These are phyloP conservation scores for Zymoseptoria ardabiliae DNA, from an alignment of 2,329 filamentous ascomycete species.

Conservation along the genomic window DNA sequence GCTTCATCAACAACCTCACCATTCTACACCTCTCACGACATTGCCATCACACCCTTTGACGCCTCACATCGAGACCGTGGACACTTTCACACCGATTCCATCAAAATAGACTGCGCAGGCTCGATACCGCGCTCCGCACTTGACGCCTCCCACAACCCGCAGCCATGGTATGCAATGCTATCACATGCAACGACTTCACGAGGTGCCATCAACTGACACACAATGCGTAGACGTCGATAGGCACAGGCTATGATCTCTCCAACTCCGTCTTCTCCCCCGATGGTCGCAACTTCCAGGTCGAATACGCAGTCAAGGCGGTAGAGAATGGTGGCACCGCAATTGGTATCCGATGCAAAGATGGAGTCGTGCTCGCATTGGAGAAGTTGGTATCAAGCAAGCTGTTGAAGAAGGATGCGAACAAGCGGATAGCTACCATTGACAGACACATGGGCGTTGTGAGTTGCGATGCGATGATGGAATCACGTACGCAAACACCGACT, in stretches of 20 bases:
- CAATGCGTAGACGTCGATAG: slow-evolving; percentile 80
- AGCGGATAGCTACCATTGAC: slow-evolving; percentile 92
- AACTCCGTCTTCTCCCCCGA: slow-evolving; percentile 99
- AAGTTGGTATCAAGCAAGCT: slow-evolving; percentile 95
- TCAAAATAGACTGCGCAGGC: background rate
- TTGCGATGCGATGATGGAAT: no score
- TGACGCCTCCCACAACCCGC: background rate
- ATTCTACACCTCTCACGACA: background rate
- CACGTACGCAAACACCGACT: slow-evolving; percentile 4
- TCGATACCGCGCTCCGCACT: background rate
- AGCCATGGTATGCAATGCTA: background rate
- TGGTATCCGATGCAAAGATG: slow-evolving; percentile 94
- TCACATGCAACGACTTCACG: background rate
- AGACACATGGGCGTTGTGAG: slow-evolving; percentile 87
- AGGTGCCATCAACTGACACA: slow-evolving; percentile 1
- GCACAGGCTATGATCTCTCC: slow-evolving; percentile 96
- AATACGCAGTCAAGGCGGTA: slow-evolving; percentile 97
- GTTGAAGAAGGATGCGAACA: slow-evolving; percentile 90
- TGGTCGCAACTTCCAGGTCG: slow-evolving; percentile 95
- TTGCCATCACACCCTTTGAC: background rate
- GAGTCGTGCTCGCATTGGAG: slow-evolving; percentile 90
- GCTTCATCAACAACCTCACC: background rate
- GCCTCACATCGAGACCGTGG: background rate
- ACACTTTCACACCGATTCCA: background rate
- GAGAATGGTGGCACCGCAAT: slow-evolving; percentile 96